Base-by-base conservation (phyloP, 176 grass and related monocot genomes). In the Carex kokanica region DNA sequence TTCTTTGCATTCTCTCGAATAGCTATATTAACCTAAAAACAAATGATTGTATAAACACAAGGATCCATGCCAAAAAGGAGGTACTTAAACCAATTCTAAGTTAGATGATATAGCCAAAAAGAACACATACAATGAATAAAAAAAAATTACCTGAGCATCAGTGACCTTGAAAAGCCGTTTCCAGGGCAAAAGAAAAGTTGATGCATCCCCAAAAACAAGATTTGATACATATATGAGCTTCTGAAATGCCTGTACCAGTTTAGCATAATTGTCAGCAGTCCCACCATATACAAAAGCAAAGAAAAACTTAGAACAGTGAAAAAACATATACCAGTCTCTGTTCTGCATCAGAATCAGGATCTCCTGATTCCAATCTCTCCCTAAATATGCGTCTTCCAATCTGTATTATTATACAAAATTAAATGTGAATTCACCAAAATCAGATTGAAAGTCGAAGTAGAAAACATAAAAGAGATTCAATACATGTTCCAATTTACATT, bases 151-250 rank as follows among this genome's bases (percentile, higher is more conserved):
- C 96, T 99, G 96, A 81, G 93, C 89, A 89, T 99, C 96, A 40
- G 96, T 99, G 83, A 99, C 91, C 43, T 88, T 90, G 18, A 99
- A 99, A 83, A 93, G 93, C 49, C 93, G 93, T 86, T 99, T 99
- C 96, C 96, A 99, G 53, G 96, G 96, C 90, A 95, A 87, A 77
- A 99, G 91, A 90, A 99, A 95, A 20, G 82, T 85, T 17, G 96
- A 93, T 81, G 91, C 91, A 86, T 95, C 96, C 67, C 93, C 93
- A 78, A 99, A 99, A 41, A 99, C 93, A 77, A 99, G 93, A 90
- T 93, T 99, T 85, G 96, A 99, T 55, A 99, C 93, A 90, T 95
- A 95, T 68, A 99, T 99, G 43, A 99, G 90, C 54, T 93, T 99
- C 79, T 95, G 93, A 93, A 99, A 99, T 73, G 89, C 91, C 96